Conservation (phyloP, 371 early-diverging fungal species). For the Apophysomyces sp. region DNA sequence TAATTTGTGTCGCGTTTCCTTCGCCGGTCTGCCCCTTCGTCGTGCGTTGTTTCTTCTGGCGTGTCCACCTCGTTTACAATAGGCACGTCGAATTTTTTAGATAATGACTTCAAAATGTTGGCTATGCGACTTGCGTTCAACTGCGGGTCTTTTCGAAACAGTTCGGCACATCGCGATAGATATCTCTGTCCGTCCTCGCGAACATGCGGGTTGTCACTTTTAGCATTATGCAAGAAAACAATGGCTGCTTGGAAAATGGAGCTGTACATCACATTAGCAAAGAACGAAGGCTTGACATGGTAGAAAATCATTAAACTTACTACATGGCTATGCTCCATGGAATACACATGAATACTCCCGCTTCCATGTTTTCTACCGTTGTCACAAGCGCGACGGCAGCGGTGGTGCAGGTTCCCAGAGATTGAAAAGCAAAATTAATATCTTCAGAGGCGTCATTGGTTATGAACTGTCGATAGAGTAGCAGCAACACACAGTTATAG, state of each 20-base stretch:
- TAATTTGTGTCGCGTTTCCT: not conserved
- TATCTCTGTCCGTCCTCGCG: slow-evolving; percentile 21
- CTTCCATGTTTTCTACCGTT: slow-evolving; percentile 15
- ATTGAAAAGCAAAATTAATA: slow-evolving; percentile 23
- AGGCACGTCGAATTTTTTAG: slow-evolving; percentile 7
- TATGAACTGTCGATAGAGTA: slow-evolving; percentile 19
- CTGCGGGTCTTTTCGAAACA: slow-evolving; percentile 13
- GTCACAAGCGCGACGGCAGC: slow-evolving; percentile 26
- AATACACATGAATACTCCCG: slow-evolving; percentile 11
- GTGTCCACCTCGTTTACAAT: slow-evolving; percentile 1
- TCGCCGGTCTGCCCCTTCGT: not conserved
- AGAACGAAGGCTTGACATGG: not conserved
- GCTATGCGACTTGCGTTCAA: slow-evolving; percentile 12
- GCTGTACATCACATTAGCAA: slow-evolving; percentile 11
- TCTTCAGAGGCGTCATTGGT: slow-evolving; percentile 9
- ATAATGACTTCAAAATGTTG: slow-evolving; percentile 8
- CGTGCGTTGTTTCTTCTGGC: not conserved
- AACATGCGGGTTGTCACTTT: slow-evolving; percentile 24
- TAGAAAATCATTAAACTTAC: slow-evolving; percentile 15
- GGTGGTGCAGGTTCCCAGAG: slow-evolving; percentile 29
- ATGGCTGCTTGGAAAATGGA: slow-evolving; percentile 40
- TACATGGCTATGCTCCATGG: slow-evolving; percentile 39
- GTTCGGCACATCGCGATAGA: slow-evolving; percentile 19
- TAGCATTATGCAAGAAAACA: slow-evolving; percentile 40
- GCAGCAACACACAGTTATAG: slow-evolving; percentile 23